phyloP scores from a whole-genome alignment of 768 basidiomycete genomes.

The Russula sp. region DNA sequence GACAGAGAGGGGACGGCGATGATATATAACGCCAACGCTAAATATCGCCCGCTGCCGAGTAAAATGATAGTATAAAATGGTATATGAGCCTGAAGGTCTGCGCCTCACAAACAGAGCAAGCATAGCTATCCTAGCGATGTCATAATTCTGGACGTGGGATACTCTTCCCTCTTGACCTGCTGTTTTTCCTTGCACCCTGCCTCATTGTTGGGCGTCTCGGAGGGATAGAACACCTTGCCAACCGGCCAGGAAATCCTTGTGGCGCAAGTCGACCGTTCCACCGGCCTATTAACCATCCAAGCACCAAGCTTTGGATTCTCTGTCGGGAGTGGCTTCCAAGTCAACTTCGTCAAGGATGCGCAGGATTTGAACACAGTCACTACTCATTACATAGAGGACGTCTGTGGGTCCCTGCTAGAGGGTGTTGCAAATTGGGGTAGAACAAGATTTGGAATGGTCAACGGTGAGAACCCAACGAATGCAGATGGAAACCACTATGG shows the following conservation, averaged over 20 bases:
- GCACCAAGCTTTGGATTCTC: constrained; percentile 64
- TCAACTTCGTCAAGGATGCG: constrained; percentile 59
- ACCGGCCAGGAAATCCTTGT: constrained; percentile 42
- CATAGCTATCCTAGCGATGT: neutral
- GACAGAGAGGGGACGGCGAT: no score
- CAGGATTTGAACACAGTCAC: constrained; percentile 43
- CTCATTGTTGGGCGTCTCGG: neutral
- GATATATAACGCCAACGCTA: no score
- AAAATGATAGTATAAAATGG: no score
- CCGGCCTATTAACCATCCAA: constrained; percentile 34
- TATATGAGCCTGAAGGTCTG: no score
- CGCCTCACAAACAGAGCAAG: neutral
- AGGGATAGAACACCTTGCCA: constrained; percentile 29
- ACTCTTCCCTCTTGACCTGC: no score
- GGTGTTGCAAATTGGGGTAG: no score
- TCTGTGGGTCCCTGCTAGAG: no score
- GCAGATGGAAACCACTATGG: no score
- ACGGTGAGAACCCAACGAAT: no score
- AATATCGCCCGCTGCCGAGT: no score
- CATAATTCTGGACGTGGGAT: neutral
- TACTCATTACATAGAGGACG: no score
- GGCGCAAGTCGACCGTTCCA: constrained; percentile 45
- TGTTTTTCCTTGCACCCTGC: neutral
- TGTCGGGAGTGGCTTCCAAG: constrained; percentile 50
- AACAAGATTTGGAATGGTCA: no score